phyloP scores from a whole-genome alignment of 2,329 filamentous ascomycete genomes.

The Fusarium setosum region DNA sequence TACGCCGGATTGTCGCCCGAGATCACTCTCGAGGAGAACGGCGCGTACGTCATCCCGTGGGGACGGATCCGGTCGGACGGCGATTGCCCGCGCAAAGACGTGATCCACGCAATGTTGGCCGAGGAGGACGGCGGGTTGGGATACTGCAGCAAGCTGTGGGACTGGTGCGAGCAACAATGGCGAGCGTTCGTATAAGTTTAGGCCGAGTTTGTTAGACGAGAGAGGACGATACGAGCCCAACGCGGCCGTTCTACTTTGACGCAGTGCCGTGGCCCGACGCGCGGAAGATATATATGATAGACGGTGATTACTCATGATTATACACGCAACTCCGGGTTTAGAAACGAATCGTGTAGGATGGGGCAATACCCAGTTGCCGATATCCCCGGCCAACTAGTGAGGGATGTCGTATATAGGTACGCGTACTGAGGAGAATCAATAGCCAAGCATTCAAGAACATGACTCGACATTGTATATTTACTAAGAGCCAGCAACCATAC shows the following conservation, averaged over 20 bases:
- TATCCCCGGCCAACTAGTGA: no score
- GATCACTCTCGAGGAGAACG: conserved; percentile 45
- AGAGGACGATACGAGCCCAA: conserved; percentile 15
- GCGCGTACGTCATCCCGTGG: conserved; percentile 45
- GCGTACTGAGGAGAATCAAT: no score
- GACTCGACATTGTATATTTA: no score
- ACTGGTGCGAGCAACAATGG: conserved; percentile 42
- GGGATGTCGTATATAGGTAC: no score
- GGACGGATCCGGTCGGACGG: conserved; percentile 37
- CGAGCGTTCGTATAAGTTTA: conserved; percentile 20
- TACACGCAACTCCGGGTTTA: background rate
- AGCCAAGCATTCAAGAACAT: no score
- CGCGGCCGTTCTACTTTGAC: no score
- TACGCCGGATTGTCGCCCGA: conserved; percentile 53
- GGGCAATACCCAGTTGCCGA: no score
- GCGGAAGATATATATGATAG: background rate
- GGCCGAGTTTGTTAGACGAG: background rate
- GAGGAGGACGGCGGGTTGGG: conserved; percentile 43
- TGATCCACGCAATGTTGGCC: conserved; percentile 41
- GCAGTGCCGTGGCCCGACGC: background rate
- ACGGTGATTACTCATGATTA: background rate
- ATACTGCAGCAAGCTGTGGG: conserved; percentile 42
- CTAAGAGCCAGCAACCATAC: no score
- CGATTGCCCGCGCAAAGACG: conserved; percentile 38
- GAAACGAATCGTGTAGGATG: background rate